Conservation (phyloP, 768 basidiomycete species). For the Gymnopilus junonius region DNA sequence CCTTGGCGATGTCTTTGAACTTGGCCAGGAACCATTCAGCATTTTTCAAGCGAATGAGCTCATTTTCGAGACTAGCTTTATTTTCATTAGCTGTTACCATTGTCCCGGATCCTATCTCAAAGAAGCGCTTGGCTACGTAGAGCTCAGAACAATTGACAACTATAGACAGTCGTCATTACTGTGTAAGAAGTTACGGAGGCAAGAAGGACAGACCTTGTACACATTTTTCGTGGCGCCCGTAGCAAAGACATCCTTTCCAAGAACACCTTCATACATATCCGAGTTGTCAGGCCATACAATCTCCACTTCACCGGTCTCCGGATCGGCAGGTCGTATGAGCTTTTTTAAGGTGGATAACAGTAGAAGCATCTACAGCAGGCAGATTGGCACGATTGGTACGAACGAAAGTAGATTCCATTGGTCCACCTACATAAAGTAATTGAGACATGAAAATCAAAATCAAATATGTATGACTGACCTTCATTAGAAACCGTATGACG, state of each 20-base stretch:
- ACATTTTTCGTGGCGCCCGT: conserved; percentile 16
- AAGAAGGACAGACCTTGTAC: conserved; percentile 11
- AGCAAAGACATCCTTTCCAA: conserved; percentile 9
- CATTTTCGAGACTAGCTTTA: conserved; percentile 2
- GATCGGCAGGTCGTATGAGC: conserved; percentile 12
- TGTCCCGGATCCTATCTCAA: conserved; percentile 4
- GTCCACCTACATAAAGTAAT: background rate
- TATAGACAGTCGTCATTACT: background rate
- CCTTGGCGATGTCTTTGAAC: background rate
- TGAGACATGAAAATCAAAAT: background rate
- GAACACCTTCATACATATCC: background rate
- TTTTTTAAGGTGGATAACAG: conserved; percentile 3
- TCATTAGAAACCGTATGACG: background rate
- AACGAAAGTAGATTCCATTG: background rate
- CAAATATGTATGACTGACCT: background rate
- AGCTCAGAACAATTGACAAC: conserved; percentile 13
- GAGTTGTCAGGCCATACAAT: conserved; percentile 12
- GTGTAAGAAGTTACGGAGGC: background rate
- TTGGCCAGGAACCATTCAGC: conserved; percentile 8
- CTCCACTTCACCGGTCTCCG: conserved; percentile 13
- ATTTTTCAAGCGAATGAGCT: conserved; percentile 5
- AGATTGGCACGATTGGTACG: background rate
- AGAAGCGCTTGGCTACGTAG: conserved; percentile 16
- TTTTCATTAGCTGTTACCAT: conserved; percentile 8
- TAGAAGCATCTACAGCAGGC: background rate